phyloP scores from a whole-genome alignment of 2,329 filamentous ascomycete genomes.

The Cladosporium sphaerospermum region DNA sequence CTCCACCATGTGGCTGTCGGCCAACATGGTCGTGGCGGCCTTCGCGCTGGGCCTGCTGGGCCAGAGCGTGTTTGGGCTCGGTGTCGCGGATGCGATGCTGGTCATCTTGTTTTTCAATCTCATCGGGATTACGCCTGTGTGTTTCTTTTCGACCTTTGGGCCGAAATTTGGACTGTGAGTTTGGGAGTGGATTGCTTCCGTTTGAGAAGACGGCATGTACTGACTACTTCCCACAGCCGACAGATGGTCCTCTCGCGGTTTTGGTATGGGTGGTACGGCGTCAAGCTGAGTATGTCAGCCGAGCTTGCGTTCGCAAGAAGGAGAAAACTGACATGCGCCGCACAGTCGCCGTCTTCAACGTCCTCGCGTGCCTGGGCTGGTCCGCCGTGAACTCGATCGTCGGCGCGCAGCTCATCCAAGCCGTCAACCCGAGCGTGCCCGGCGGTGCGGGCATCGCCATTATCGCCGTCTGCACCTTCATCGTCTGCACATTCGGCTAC shows the following conservation, averaged over 20 bases:
- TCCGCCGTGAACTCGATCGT: constrained; percentile 73
- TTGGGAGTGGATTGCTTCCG: not conserved
- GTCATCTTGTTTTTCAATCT: constrained; percentile 70
- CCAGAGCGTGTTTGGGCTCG: constrained; percentile 61
- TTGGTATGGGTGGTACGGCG: constrained; percentile 56
- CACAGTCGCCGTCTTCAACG: constrained; percentile 62
- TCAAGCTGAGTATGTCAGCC: not conserved
- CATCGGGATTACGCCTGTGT: constrained; percentile 64
- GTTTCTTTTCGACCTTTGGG: constrained; percentile 72
- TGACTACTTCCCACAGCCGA: constrained; percentile 32
- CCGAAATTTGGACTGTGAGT: constrained; percentile 58
- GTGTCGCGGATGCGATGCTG: constrained; percentile 66
- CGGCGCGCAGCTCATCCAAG: constrained; percentile 68
- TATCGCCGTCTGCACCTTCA: constrained; percentile 61
- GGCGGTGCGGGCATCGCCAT: constrained; percentile 70
- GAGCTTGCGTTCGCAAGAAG: constrained; percentile 11
- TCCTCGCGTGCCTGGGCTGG: constrained; percentile 68
- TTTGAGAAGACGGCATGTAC: not conserved
- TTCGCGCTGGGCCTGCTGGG: constrained; percentile 71
- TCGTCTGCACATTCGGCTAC: constrained; percentile 70
- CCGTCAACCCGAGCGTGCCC: constrained; percentile 63
- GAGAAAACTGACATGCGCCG: constrained; percentile 10
- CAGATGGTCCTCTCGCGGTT: constrained; percentile 77
- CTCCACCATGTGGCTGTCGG: constrained; percentile 70
- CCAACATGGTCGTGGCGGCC: constrained; percentile 70